These are phyloP conservation scores for Stagonosporopsis tanaceti DNA, from an alignment of 2,329 filamentous ascomycete species.

Conservation along the genomic window DNA sequence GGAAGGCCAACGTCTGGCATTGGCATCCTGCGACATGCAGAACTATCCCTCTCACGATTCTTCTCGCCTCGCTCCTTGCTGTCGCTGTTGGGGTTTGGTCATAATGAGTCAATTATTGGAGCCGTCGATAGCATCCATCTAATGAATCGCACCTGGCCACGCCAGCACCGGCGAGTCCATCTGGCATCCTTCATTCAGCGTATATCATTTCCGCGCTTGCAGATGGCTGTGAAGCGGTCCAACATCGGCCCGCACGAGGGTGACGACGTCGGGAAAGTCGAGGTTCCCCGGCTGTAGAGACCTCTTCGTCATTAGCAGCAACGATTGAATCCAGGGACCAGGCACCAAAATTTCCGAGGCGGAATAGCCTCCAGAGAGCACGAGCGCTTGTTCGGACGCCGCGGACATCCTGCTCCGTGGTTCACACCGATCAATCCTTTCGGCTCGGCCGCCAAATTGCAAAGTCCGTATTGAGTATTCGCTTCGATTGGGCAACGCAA, in stretches of 20 bases:
- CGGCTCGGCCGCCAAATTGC: conserved; percentile 15
- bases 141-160: conserved; percentile 4
- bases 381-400: conserved; percentile 6
- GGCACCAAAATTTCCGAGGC: conserved; percentile 18
- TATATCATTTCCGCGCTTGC: conserved; percentile 2
- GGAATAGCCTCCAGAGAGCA: conserved; percentile 6
- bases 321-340: conserved; percentile 15
- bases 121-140: background rate
- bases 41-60: background rate
- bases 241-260: conserved; percentile 7
- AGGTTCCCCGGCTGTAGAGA: conserved; percentile 9
- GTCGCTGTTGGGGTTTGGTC: background rate
- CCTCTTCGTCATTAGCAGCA: conserved; percentile 4
- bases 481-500: conserved; percentile 17
- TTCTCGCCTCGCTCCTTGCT: conserved; percentile 1
- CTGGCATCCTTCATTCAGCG: conserved; percentile 12
- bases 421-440: conserved; percentile 1
- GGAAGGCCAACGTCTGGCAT: background rate
- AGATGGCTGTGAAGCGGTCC: conserved; percentile 9
- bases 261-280: conserved; percentile 5
- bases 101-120: conserved; percentile 6
- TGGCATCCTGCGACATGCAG: conserved; percentile 2
- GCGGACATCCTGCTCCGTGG: background rate
- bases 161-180: conserved; percentile 2
- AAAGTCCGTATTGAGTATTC: conserved; percentile 19